Conservation (phyloP, 208 protist genomes). For the Wallacemonas sp. region DNA sequence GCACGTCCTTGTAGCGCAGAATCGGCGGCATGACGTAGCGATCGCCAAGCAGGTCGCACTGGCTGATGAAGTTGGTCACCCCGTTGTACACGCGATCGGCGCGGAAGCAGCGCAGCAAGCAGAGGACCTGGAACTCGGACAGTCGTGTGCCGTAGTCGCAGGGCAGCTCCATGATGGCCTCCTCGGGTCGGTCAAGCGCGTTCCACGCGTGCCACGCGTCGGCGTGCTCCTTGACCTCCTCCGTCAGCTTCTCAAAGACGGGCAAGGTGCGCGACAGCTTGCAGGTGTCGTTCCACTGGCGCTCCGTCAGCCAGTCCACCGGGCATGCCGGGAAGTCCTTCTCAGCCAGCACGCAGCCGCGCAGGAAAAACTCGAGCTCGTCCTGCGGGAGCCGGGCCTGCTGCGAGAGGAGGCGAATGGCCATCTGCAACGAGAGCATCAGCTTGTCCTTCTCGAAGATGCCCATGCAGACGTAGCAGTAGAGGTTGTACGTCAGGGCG, state of each 20-base stretch:
- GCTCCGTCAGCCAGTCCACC: slow-evolving; percentile 92
- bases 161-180: slow-evolving; percentile 64
- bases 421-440: slow-evolving; percentile 98
- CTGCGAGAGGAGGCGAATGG: slow-evolving; percentile 94
- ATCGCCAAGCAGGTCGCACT: slow-evolving; percentile 92
- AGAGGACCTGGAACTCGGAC: slow-evolving; percentile 93
- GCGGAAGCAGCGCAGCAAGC: slow-evolving; percentile 97
- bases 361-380: slow-evolving; percentile 98
- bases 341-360: slow-evolving; percentile 96
- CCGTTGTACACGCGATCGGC: slow-evolving; percentile 96
- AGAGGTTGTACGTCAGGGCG: slow-evolving; percentile 96
- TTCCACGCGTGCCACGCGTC: slow-evolving; percentile 94
- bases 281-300: slow-evolving; percentile 97
- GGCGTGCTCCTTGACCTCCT: slow-evolving; percentile 78
- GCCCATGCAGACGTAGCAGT: slow-evolving; percentile 98
- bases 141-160: slow-evolving; percentile 75
- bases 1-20: slow-evolving; percentile 96
- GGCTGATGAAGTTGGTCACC: slow-evolving; percentile 94
- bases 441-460: slow-evolving; percentile 99
- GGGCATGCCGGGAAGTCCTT: slow-evolving; percentile 90
- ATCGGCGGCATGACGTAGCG: slow-evolving; percentile 97
- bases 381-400: slow-evolving; percentile 72
- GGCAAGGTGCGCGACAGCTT: slow-evolving; percentile 71
- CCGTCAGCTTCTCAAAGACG: slow-evolving; percentile 81
- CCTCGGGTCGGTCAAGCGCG: slow-evolving; percentile 93